Evolutionary conservation across 1,139 yeast genomes (phyloP).

Genomic region (Torulaspora pretoriensis): DNA sequence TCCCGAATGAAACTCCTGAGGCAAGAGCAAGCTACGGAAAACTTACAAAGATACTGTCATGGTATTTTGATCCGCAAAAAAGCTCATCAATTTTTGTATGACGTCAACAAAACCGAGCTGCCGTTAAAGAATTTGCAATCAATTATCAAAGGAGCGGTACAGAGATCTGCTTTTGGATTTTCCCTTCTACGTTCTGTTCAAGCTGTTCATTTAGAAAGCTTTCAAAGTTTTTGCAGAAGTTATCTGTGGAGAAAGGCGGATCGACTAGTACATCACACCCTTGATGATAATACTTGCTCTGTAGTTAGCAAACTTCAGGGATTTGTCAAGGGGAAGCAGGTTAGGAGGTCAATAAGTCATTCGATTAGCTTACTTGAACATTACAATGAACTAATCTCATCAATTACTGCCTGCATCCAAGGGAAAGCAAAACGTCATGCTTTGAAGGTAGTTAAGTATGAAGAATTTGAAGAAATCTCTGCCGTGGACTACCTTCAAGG

Average conservation of each 20-base stretch:
- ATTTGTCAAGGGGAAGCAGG: neutral
- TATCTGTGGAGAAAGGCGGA: conserved; percentile 13
- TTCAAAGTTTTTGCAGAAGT: conserved; percentile 42
- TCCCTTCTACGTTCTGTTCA: neutral
- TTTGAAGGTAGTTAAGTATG: conserved; percentile 1
- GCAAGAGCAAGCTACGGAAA: conserved; percentile 12
- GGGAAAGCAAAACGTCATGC: conserved; percentile 4
- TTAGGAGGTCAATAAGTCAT: neutral
- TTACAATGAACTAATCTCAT: conserved; percentile 1
- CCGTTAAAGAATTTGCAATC: conserved; percentile 36
- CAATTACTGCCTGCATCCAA: conserved; percentile 7
- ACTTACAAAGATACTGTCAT: conserved; percentile 49
- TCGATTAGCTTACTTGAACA: conserved; percentile 2
- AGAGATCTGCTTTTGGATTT: neutral
- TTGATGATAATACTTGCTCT: neutral
- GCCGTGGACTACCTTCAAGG: conserved; percentile 40
- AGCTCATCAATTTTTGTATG: conserved; percentile 28
- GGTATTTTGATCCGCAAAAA: conserved; percentile 49
- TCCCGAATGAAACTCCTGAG: conserved; percentile 16
- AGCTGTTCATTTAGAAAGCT: conserved; percentile 9
- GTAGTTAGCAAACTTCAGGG: conserved; percentile 1
- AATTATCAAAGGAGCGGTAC: conserved; percentile 28
- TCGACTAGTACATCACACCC: neutral
- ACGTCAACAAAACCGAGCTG: conserved; percentile 14
- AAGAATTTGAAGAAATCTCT: conserved; percentile 5